A percentile compares a stretch with the other conserved stretches of the same genome.
Conservation (phyloP, 2,329 filamentous ascomycete species). For the Juglanconis oblonga region DNA sequence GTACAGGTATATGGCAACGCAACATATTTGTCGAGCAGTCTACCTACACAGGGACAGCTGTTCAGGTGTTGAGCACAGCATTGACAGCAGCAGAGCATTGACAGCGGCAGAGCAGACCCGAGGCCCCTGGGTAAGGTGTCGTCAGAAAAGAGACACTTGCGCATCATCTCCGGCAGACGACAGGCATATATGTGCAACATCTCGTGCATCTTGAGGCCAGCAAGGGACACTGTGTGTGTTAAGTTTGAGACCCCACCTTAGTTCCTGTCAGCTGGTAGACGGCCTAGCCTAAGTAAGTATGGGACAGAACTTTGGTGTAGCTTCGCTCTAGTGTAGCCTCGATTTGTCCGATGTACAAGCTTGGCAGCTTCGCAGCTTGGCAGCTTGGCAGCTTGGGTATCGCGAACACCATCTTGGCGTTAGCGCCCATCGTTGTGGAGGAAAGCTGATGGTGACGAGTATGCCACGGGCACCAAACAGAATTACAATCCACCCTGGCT, state of each 20-base stretch:
- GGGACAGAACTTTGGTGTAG: too few species aligned
- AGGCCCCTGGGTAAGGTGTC: not conserved
- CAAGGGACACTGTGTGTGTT: too few species aligned
- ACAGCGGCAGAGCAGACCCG: not conserved
- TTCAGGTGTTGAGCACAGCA: not conserved
- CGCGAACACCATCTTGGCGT: not conserved
- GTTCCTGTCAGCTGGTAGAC: too few species aligned
- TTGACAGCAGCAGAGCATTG: too few species aligned
- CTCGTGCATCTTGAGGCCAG: too few species aligned
- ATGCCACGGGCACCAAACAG: not conserved
- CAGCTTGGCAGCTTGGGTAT: not conserved
- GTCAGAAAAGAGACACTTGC: not conserved
- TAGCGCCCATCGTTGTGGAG: not conserved
- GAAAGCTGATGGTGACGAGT: not conserved
- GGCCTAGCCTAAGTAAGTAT: too few species aligned
- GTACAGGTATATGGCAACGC: not conserved
- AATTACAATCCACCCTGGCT: not conserved
- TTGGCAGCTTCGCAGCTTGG: not conserved
- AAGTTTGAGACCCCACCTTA: too few species aligned
- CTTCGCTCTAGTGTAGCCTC: too few species aligned
- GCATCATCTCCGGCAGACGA: not conserved
- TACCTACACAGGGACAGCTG: not conserved
- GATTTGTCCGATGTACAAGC: not conserved
- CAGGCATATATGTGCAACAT: not conserved
- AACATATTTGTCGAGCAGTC: not conserved